Evolutionary conservation across 2,329 filamentous ascomycete species (phyloP).

Genomic region (Fusarium dimerum): DNA sequence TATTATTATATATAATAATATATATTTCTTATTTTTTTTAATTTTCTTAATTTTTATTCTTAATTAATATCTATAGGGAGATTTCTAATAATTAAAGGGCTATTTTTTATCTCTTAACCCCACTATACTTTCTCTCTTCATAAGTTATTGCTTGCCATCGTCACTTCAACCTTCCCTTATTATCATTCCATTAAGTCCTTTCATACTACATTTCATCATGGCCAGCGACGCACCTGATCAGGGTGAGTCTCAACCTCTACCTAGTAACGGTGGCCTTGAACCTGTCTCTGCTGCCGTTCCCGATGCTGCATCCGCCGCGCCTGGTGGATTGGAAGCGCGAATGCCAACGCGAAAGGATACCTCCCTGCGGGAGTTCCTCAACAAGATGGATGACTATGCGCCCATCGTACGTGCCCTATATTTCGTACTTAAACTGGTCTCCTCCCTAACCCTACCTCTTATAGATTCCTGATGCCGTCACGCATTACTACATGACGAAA

Average conservation of each 20-base stretch:
- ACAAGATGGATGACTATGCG: constrained; percentile 97
- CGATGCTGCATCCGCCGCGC: constrained; percentile 43
- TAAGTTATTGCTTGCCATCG: too few species aligned
- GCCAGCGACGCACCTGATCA: constrained; percentile 38
- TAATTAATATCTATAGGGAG: too few species aligned
- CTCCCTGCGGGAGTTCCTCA: constrained; percentile 86
- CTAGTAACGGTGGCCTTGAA: constrained; percentile 31
- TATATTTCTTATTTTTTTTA: too few species aligned
- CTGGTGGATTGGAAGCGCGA: constrained; percentile 57
- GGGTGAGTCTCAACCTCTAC: constrained; percentile 30
- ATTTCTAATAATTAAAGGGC: too few species aligned
- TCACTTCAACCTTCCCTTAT: too few species aligned
- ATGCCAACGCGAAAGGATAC: constrained; percentile 85
- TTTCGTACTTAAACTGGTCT: too few species aligned
- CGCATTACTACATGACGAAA: constrained; percentile 95
- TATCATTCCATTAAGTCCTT: too few species aligned
- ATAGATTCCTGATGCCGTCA: constrained; percentile 95
- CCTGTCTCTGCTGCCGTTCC: constrained; percentile 28
- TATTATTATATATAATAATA: too few species aligned
- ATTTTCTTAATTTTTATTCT: too few species aligned
- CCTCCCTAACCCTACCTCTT: constrained; percentile 2
- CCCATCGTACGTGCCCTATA: constrained; percentile 72
- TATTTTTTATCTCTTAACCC: too few species aligned
- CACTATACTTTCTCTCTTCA: too few species aligned
- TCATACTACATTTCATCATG: constrained; percentile 32